Percentiles rank a stretch among this genome's conserved stretches.
Conservation (phyloP, 257 asterid genomes). For the Cordia subcordata region DNA sequence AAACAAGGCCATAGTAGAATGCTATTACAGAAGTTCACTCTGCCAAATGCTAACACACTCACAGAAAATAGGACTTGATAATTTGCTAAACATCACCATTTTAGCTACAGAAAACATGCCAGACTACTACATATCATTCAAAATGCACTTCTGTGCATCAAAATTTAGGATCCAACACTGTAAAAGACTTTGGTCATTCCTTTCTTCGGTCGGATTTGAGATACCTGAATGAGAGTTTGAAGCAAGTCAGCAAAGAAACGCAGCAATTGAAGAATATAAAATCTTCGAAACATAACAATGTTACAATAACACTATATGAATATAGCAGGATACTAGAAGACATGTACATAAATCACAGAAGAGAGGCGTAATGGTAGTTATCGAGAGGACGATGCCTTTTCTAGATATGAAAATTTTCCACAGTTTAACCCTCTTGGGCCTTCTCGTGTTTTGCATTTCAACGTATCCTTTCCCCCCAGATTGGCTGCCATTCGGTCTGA, state of each 20-base stretch:
- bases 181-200: constrained; percentile 61
- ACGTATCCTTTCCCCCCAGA: too few species aligned
- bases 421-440: too few species aligned
- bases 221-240: constrained; percentile 43
- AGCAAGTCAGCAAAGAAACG: background rate
- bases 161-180: constrained; percentile 25
- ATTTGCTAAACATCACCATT: background rate
- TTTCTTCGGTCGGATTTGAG: constrained; percentile 74
- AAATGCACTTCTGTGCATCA: constrained; percentile 3
- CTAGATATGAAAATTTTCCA: too few species aligned
- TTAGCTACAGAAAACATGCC: too few species aligned
- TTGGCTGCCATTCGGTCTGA: too few species aligned
- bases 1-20: background rate
- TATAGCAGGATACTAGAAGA: too few species aligned
- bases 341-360: too few species aligned
- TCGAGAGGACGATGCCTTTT: too few species aligned
- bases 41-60: background rate
- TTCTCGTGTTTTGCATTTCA: too few species aligned
- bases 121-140: background rate
- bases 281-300: background rate
- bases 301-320: background rate
- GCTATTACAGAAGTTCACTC: background rate
- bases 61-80: background rate
- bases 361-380: too few species aligned
- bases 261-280: background rate